Conservation (phyloP, 208 protist genomes). For the Acanthamoeba royreba region DNA sequence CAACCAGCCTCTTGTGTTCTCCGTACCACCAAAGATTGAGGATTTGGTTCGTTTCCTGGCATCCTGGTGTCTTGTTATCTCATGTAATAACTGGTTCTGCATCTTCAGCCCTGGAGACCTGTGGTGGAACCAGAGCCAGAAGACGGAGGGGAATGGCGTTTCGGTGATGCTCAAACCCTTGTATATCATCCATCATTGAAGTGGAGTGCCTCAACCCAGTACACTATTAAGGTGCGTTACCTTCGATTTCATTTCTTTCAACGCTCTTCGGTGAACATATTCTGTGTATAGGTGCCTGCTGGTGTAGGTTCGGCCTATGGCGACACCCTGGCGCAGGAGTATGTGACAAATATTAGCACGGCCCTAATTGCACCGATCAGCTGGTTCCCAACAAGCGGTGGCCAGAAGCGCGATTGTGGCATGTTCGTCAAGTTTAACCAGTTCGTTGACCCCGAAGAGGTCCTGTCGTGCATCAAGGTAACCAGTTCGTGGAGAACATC, state of each 20-base stretch:
- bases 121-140: constrained; percentile 3
- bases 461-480: background rate
- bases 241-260: background rate
- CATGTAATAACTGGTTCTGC: background rate
- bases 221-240: background rate
- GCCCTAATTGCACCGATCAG: background rate
- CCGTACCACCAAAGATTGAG: background rate
- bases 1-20: constrained; percentile 33
- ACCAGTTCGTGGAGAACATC: background rate
- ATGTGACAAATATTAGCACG: background rate
- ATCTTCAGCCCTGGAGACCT: background rate
- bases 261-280: background rate
- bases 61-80: too few species aligned
- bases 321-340: background rate
- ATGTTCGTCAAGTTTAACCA: constrained; percentile 38
- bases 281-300: constrained; percentile 1
- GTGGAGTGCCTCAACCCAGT: background rate
- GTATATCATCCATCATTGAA: background rate
- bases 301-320: background rate
- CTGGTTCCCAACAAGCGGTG: background rate
- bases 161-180: background rate
- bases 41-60: constrained; percentile 17
- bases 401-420: constrained; percentile 26
- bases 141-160: background rate
- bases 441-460: constrained; percentile 19